Evolutionary conservation across 768 basidiomycete species (phyloP).

Genomic region (Leccinum disarticulatum): DNA sequence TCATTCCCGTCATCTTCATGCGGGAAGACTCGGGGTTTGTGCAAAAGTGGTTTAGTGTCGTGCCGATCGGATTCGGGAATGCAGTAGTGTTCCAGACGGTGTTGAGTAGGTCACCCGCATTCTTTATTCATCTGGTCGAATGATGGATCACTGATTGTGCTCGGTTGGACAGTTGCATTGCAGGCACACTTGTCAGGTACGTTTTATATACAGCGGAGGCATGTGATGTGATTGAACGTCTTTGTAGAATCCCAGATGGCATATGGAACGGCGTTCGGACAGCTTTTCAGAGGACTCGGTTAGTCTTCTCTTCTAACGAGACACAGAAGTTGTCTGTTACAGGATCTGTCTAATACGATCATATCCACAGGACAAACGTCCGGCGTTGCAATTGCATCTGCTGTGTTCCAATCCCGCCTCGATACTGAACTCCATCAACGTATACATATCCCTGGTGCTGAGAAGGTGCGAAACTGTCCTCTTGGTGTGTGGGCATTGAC

Average conservation of each 20-base stretch:
- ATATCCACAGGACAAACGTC: constrained; percentile 18
- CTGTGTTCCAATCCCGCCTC: constrained; percentile 23
- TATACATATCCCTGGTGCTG: constrained; percentile 13
- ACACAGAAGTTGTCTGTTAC: neutral
- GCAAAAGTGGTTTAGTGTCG: constrained; percentile 24
- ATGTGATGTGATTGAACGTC: neutral
- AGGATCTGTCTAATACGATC: neutral
- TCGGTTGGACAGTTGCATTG: constrained; percentile 3
- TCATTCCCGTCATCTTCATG: constrained; percentile 35
- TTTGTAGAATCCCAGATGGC: constrained; percentile 20
- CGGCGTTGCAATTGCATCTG: constrained; percentile 21
- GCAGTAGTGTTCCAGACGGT: constrained; percentile 21
- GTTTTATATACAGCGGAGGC: neutral
- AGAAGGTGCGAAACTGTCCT: constrained; percentile 1
- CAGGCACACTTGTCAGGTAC: constrained; percentile 7
- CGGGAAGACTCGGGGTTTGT: constrained; percentile 24
- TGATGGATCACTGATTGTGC: neutral
- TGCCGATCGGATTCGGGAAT: constrained; percentile 18
- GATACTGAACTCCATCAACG: constrained; percentile 14
- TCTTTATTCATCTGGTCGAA: neutral
- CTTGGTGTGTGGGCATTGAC: neutral
- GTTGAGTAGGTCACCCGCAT: constrained; percentile 11
- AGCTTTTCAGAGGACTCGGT: constrained; percentile 25
- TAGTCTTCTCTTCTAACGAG: neutral
- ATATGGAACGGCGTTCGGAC: constrained; percentile 26